Evolutionary conservation across 202 grass and related monocot genomes (phyloP).

Genomic region (Setaria italica): DNA sequence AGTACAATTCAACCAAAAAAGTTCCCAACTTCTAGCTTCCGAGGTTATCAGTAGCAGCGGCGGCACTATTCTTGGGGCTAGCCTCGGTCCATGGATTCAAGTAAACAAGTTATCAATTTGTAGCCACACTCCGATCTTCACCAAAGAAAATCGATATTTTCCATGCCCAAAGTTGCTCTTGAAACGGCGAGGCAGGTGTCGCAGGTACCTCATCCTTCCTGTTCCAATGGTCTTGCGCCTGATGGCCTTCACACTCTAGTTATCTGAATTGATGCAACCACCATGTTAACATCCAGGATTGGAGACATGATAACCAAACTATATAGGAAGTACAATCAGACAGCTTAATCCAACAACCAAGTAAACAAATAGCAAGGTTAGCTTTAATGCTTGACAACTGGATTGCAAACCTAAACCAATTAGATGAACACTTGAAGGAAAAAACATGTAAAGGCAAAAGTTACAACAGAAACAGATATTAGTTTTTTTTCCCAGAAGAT

Average conservation of each 20-base stretch:
- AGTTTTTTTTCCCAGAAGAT: rapidly evolving
- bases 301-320: too few relatives aligned
- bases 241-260: slow-evolving; percentile 93
- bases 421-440: too few relatives aligned
- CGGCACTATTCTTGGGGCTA: slow-evolving; percentile 62
- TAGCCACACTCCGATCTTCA: background rate
- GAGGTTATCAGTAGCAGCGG: slow-evolving; percentile 13
- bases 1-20: slow-evolving; percentile 38
- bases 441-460: background rate
- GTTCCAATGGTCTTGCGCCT: slow-evolving; percentile 89
- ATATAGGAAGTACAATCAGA: background rate
- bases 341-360: background rate
- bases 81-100: slow-evolving; percentile 64
- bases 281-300: background rate
- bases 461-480: background rate
- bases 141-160: background rate
- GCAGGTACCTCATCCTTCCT: slow-evolving; percentile 91
- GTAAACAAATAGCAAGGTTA: background rate
- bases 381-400: too few relatives aligned
- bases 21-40: slow-evolving; percentile 23
- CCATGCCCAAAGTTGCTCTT: slow-evolving; percentile 62
- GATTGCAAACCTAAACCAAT: too few relatives aligned
- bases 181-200: slow-evolving; percentile 76
- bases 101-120: background rate
- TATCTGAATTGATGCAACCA: slow-evolving; percentile 44